Evolutionary conservation across 257 asterid genomes (phyloP), one percentile per base, ranked within the genome.

Genomic region (Salvia miltiorrhiza): DNA sequence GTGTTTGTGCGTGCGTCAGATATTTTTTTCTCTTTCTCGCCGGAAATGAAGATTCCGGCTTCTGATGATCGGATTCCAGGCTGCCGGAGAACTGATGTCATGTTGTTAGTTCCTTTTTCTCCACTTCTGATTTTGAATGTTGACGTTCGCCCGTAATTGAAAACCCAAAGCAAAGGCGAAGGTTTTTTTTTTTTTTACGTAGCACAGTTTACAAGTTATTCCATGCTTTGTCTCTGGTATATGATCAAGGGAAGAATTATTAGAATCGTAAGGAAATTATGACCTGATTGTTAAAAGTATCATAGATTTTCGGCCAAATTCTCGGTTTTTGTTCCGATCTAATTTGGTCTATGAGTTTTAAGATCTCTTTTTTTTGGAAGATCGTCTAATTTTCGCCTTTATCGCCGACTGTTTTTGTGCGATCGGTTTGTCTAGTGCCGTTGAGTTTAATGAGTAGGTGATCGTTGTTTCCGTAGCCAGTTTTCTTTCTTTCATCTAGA

Each of bases 141-240:
- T 69, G 62, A 72, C 65, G 67, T 41, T 52, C 54, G 57, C 61
- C 49, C 65, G 76, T 73, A 73, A 77, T 67, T 49, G 71, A 76
- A 74, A 79, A 47, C 81, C 83, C 80, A 75, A 82, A 81, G 79
- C 86, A 61, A 71, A 85, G 56, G 79, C 75, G 13, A 71, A 40
- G 28, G 33, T 35, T 47, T 20, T 58, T 63, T 73, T 43, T 6
- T 48, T 16, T 54, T 66, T 75, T 44, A 17, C 67, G 59, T 81
- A 49, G 80, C 84, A 47, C 75, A 57, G 60, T 75, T 76, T 69
- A 48, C 81, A 83, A 84, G 96, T 74, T 81, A 83, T 83, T 75
- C 79, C 87, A 76, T 67, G 82, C 88, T 80, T 85, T 79, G 81
- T 73, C 66, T 67, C 54, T 65, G 73, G 53, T 75, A 59, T 67